A percentile compares a stretch with the other conserved stretches of the same genome.
These are phyloP conservation scores for Saturnispora serradocipensis DNA, from an alignment of 805 yeast genomes.

Conservation along the genomic window DNA sequence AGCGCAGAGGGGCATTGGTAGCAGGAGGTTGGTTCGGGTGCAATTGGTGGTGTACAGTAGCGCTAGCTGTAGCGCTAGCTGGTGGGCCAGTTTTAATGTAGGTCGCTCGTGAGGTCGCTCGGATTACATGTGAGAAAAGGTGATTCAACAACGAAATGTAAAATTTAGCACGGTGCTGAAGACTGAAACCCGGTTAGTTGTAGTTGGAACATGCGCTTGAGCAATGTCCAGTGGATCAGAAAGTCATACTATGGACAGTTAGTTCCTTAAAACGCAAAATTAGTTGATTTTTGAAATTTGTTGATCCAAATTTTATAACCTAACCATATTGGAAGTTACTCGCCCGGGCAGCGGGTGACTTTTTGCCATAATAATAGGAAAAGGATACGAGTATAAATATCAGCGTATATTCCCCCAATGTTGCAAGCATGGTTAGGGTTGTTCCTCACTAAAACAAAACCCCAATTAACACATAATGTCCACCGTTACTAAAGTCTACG, in stretches of 20 bases:
- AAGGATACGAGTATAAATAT: neutral
- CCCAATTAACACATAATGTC: slow-evolving; percentile 20
- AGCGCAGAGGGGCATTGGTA: no score
- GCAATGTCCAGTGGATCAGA: neutral
- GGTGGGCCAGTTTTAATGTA: no score
- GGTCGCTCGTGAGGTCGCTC: no score
- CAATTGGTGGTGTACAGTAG: neutral
- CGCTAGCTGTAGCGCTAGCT: neutral
- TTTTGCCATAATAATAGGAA: neutral
- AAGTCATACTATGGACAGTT: neutral
- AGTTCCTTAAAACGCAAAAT: neutral
- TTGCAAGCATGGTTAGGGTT: neutral
- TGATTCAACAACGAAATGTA: no score
- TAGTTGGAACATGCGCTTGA: no score
- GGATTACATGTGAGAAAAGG: no score
- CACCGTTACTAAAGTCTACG: slow-evolving; percentile 75
- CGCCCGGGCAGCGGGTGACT: slow-evolving; percentile 1
- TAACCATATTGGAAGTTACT: neutral
- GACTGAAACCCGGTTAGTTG: neutral
- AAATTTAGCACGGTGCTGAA: no score
- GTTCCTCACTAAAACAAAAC: neutral
- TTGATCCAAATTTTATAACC: neutral
- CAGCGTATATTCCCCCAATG: neutral
- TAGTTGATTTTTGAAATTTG: neutral
- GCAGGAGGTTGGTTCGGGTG: neutral